phyloP scores from a whole-genome alignment of 2,329 filamentous ascomycete genomes.

The Seiridium unicorne region DNA sequence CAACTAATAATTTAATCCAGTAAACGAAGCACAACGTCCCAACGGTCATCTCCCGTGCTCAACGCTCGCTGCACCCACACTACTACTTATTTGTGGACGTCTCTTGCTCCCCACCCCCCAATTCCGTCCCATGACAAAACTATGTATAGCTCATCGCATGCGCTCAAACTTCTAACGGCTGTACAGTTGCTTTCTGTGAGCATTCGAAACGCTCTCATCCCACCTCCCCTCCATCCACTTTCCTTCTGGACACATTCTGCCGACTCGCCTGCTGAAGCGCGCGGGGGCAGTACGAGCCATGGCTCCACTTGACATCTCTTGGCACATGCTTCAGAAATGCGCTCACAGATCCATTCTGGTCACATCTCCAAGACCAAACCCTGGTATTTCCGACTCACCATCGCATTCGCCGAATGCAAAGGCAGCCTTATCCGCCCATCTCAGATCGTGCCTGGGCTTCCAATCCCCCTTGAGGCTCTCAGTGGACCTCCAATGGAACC shows the following conservation, averaged over 20 bases:
- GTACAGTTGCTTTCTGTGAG: not conserved
- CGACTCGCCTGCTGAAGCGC: not conserved
- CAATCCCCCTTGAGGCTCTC: not conserved
- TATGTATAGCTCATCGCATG: not conserved
- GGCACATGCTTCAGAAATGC: constrained; percentile 1
- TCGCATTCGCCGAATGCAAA: not conserved
- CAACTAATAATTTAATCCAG: too few species aligned
- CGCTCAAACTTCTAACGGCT: not conserved
- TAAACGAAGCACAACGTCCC: too few species aligned
- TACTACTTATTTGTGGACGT: too few species aligned
- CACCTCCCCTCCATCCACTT: not conserved
- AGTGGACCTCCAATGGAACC: not conserved
- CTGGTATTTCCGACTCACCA: constrained; percentile 3
- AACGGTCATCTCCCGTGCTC: too few species aligned
- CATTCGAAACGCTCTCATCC: not conserved
- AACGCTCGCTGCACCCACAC: too few species aligned
- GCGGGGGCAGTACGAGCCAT: not conserved
- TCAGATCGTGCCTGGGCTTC: not conserved
- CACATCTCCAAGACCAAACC: not conserved
- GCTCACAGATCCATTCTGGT: not conserved
- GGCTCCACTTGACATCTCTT: not conserved
- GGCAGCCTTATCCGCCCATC: not conserved
- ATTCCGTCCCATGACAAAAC: not conserved
- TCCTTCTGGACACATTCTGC: not conserved
- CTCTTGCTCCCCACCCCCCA: too few species aligned